phyloP scores from a whole-genome alignment of 768 basidiomycete genomes.

The Phanerochaete carnosa region DNA sequence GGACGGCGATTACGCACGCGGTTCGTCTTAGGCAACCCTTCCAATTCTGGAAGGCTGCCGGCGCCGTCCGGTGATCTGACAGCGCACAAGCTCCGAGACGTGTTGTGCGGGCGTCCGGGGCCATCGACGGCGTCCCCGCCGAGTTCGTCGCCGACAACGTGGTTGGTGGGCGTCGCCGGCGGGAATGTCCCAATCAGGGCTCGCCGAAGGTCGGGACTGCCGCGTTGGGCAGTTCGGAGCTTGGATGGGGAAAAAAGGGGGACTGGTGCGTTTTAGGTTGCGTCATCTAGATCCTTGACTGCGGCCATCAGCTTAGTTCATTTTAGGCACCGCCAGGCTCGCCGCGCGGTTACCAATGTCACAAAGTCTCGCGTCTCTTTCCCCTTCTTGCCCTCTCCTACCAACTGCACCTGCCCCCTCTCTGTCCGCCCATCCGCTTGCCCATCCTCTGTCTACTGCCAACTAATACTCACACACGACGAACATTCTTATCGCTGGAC shows the following conservation, averaged over 20 bases:
- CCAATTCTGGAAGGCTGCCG: constrained; percentile 1
- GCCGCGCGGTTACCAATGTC: constrained; percentile 23
- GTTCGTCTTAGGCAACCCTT: not conserved
- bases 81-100: not conserved
- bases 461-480: constrained; percentile 13
- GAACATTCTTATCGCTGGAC: constrained; percentile 29
- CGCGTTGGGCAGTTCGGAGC: not conserved
- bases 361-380: constrained; percentile 18
- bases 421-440: constrained; percentile 16
- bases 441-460: constrained; percentile 27
- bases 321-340: constrained; percentile 27
- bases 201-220: not conserved
- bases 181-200: not conserved
- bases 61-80: not conserved
- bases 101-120: not conserved
- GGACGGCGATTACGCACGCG: not conserved
- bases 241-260: constrained; percentile 11
- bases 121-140: constrained; percentile 3
- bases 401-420: constrained; percentile 22
- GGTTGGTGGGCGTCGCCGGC: constrained; percentile 4
- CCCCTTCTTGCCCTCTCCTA: constrained; percentile 17
- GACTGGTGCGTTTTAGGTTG: constrained; percentile 20
- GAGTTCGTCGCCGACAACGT: not conserved
- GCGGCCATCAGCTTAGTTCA: constrained; percentile 29
- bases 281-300: constrained; percentile 29